Base-by-base conservation (phyloP, 23 red algal species). In the Agarophyton chilense region DNA sequence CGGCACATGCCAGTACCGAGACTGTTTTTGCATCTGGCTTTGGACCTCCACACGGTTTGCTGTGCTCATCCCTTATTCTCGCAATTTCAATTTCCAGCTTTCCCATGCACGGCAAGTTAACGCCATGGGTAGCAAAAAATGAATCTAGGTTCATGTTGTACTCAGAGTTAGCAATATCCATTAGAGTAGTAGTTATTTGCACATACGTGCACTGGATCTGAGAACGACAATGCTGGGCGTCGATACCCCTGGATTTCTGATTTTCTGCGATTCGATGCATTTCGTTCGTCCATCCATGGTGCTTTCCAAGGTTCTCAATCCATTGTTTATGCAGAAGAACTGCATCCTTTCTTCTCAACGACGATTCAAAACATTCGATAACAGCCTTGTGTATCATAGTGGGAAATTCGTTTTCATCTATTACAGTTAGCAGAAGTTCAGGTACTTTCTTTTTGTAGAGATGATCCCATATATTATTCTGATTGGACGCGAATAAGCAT, bases 1-100 rank as follows among this genome's bases (percentile, higher is more conserved):
- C 81, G 34, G 61, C 61, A 52, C 63, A 65, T 25, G 81, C 62
- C 0, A 84, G 81, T 47, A 84, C 81, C 42, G 81, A 84, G 19
- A 84, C 43, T 42, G 63, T 64, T 50, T 33, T 2, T 10, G 35
- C 81, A 10, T 84, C 81, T 41, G 81, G 81, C 19, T 52, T 84
- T 21, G 81, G 61, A 40, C 81, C 81, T 10, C 81, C 81, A 52
- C 81, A 84, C 21, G 81, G 41, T 60, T 47, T 64, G 19, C 11
- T 38, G 11, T 64, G 36, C 38, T 0, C 44, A 4, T 84, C 62
- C 62, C 45, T 46, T 50, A 53, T 46, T 50, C 47, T 44, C 9
- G 24, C 25, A 1, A 84, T 50, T 34, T 46, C 61, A 51, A 22
- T 31, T 44, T 84, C 81, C 7, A 84, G 44, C 42, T 50, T 67